Evolutionary conservation across 495 filamentous ascomycete species (phyloP).

Genomic region (Cryomyces minteri): DNA sequence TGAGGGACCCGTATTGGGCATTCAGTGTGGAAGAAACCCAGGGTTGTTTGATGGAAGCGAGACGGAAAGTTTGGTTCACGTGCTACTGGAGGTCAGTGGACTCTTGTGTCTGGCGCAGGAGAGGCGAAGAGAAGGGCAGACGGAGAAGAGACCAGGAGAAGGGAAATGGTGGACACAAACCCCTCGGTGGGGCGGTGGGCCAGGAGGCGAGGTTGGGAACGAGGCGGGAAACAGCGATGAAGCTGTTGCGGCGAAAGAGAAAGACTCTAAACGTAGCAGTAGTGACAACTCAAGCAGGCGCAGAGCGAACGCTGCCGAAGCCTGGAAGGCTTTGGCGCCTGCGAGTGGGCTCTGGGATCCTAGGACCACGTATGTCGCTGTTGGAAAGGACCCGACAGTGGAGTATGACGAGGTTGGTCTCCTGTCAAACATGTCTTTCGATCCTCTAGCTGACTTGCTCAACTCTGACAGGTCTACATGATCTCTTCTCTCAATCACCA

Average conservation of each 20-base stretch:
- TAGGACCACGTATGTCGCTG: conserved; percentile 49
- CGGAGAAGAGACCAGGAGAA: conserved; percentile 46
- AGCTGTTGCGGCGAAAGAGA: conserved; percentile 40
- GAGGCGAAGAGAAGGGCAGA: conserved; percentile 48
- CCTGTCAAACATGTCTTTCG: not conserved
- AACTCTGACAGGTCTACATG: conserved; percentile 48
- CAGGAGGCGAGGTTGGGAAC: conserved; percentile 22
- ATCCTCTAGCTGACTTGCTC: not conserved
- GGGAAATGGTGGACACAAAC: conserved; percentile 64
- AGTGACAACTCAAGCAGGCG: conserved; percentile 4
- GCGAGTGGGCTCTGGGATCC: conserved; percentile 47
- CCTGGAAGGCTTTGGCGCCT: conserved; percentile 19
- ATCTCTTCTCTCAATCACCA: conserved; percentile 72
- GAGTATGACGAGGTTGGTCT: conserved; percentile 36
- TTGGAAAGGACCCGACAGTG: conserved; percentile 38
- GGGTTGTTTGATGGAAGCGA: conserved; percentile 1
- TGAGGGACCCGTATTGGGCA: conserved; percentile 41
- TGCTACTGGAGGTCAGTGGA: conserved; percentile 54
- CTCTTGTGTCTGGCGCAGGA: conserved; percentile 70
- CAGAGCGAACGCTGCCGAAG: conserved; percentile 9
- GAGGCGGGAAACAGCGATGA: conserved; percentile 21
- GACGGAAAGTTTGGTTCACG: conserved; percentile 35
- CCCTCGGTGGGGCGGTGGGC: conserved; percentile 51
- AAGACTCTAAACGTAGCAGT: conserved; percentile 25
- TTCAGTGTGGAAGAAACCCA: not conserved